Evolutionary conservation across 768 basidiomycete genomes (phyloP).

Genomic region (Termitomyces bulborhizus): DNA sequence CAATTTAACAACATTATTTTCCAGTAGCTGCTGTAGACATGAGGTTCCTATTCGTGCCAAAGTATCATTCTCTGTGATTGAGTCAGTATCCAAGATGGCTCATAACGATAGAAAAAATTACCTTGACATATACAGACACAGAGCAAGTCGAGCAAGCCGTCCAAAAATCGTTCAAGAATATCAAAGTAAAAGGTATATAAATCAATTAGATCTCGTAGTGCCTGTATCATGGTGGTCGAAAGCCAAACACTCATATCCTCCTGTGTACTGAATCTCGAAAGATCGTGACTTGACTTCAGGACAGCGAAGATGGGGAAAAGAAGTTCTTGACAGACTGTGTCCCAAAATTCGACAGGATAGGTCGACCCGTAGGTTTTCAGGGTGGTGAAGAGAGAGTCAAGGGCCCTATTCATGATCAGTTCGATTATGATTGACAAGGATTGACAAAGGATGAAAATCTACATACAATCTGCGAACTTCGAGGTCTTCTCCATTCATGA

Average conservation of each 20-base stretch:
- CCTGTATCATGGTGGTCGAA: constrained; percentile 98
- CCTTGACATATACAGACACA: constrained; percentile 99
- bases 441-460: not conserved
- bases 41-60: constrained; percentile 96
- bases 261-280: constrained; percentile 90
- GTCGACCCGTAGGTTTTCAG: constrained; percentile 83
- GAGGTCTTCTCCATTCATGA: constrained; percentile 98
- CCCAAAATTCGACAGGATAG: constrained; percentile 94
- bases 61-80: constrained; percentile 87
- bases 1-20: constrained; percentile 87
- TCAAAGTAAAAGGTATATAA: constrained; percentile 95
- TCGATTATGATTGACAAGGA: not conserved
- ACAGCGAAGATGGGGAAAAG: constrained; percentile 98
- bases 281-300: constrained; percentile 85
- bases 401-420: constrained; percentile 49
- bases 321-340: constrained; percentile 92
- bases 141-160: constrained; percentile 88
- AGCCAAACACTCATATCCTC: constrained; percentile 99
- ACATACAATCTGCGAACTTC: constrained; percentile 94
- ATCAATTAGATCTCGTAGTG: constrained; percentile 90
- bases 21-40: constrained; percentile 92
- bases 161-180: constrained; percentile 82
- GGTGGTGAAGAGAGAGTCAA: constrained; percentile 94
- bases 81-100: constrained; percentile 1
- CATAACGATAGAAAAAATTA: constrained; percentile 23